A percentile compares a stretch with the other conserved stretches of the same genome.
phyloP scores from a whole-genome alignment of 2,329 filamentous ascomycete genomes.

The Diplocarpon rosae region DNA sequence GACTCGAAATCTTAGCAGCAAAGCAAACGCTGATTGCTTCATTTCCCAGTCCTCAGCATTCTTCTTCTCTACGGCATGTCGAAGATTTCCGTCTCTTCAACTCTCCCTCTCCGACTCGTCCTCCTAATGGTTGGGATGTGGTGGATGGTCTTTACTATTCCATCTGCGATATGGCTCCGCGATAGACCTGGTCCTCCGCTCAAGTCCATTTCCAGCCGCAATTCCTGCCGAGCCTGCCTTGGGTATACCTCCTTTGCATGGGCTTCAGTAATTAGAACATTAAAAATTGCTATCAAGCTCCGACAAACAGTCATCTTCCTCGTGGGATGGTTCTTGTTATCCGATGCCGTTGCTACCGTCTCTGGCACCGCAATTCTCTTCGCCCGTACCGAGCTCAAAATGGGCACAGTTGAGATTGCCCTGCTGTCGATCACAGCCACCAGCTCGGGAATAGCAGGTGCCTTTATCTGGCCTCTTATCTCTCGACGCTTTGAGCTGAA shows the following conservation, averaged over 20 bases:
- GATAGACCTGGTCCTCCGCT: constrained; percentile 81
- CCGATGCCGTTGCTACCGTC: constrained; percentile 86
- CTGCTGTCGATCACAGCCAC: constrained; percentile 92
- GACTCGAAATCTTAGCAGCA: too few species aligned
- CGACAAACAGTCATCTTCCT: constrained; percentile 63
- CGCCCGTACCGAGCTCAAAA: constrained; percentile 82
- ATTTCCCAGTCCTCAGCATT: constrained; percentile 51
- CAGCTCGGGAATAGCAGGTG: constrained; percentile 70
- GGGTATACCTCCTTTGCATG: constrained; percentile 74
- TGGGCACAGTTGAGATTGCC: constrained; percentile 78
- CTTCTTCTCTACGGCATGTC: constrained; percentile 51
- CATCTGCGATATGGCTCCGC: constrained; percentile 75
- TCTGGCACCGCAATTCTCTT: constrained; percentile 91
- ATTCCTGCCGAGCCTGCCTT: constrained; percentile 36
- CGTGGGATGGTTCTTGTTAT: constrained; percentile 74
- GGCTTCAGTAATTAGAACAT: constrained; percentile 71
- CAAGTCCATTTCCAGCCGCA: constrained; percentile 25
- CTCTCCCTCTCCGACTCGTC: constrained; percentile 75
- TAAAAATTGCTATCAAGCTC: constrained; percentile 60
- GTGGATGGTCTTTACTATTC: constrained; percentile 89
- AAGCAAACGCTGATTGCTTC: too few species aligned
- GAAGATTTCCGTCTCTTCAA: constrained; percentile 57
- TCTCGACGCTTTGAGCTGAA: constrained; percentile 57
- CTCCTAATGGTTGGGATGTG: constrained; percentile 78
- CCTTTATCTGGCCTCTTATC: constrained; percentile 77